These are phyloP conservation scores for Venturia oleaginea DNA, from an alignment of 2,329 filamentous ascomycete genomes.

Conservation along the genomic window DNA sequence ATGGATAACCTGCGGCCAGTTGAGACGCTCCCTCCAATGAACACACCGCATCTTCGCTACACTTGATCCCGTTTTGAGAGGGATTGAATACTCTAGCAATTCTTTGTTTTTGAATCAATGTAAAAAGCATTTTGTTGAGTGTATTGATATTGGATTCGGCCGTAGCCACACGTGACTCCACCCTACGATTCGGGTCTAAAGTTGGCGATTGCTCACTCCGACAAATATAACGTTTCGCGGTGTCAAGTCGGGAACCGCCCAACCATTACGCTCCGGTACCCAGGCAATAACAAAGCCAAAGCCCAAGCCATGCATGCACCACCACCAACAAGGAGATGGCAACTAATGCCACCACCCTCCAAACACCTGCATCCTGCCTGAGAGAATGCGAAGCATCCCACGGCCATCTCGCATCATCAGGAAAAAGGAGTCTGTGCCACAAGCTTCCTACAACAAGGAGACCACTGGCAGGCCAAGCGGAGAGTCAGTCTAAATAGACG, in stretches of 20 bases:
- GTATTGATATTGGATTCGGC: too few species aligned
- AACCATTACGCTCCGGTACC: not conserved
- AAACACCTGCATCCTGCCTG: not conserved
- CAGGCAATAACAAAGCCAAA: not conserved
- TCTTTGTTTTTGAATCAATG: too few species aligned
- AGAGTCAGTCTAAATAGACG: constrained; percentile 5
- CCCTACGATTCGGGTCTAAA: not conserved
- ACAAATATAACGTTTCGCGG: not conserved
- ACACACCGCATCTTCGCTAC: too few species aligned
- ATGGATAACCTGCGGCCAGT: too few species aligned
- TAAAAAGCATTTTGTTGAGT: too few species aligned
- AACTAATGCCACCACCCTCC: not conserved
- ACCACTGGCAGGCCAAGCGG: not conserved
- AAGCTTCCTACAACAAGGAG: not conserved
- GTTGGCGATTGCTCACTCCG: not conserved
- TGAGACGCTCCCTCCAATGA: too few species aligned
- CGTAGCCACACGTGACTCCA: not conserved
- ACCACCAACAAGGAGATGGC: not conserved
- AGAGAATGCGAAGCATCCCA: not conserved
- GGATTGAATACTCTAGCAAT: too few species aligned
- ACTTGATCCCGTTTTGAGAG: too few species aligned
- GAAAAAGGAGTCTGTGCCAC: not conserved
- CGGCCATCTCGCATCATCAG: not conserved
- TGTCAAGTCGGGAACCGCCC: not conserved
- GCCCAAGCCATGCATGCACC: not conserved